Evolutionary conservation across 257 asterid species (phyloP), one percentile per base, ranked within the genome.

Genomic region (Solanum lycopersicoides): DNA sequence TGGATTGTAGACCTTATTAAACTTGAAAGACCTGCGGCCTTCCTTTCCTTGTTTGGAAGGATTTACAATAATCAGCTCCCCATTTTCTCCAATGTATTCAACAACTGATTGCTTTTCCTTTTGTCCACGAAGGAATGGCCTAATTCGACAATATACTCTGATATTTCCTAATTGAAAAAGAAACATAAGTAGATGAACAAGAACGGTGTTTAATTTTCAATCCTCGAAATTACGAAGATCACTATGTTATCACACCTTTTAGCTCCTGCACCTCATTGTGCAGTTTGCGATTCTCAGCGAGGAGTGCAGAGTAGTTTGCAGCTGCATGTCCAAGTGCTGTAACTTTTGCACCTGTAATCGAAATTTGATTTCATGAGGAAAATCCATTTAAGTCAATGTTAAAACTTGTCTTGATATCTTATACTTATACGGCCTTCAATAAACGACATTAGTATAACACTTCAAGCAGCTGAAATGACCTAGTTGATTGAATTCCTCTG

Each of bases 71-170:
- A 86, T 85, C 66, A 89, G 92, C 89, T 95, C 98, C 68, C 99
- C 99, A 88, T 93, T 92, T 87, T 95, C 98, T 87, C 99, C 99
- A 83, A 94, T 86, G 77, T 93, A 87, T 83, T 97, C 99, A 16
- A 95, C 50, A 84, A 89, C 90, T 32, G 99, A 86, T 80, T 94
- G 95, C 37, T 87, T 97, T 86, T 93, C 97, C 84, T 90, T 93
- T 90, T 95, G 97, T 35, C 95, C 98, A 0, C 96, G 95, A 41
- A 90, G 92, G 89, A 95, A 97, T 45, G 99, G 98, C 92, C 99
- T 95, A 90, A 94, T 83, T 88, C 99, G 92, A 82, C 99, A 97
- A 83, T 95, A 95, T 63, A 95, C 99, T 89, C 99, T 94, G 85
- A 97, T 97, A 60, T 95, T 97, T 87, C 99, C 99, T 97, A 87